These are phyloP conservation scores for Suhomyces canberraensis DNA, from an alignment of 805 yeast species.

Conservation along the genomic window DNA sequence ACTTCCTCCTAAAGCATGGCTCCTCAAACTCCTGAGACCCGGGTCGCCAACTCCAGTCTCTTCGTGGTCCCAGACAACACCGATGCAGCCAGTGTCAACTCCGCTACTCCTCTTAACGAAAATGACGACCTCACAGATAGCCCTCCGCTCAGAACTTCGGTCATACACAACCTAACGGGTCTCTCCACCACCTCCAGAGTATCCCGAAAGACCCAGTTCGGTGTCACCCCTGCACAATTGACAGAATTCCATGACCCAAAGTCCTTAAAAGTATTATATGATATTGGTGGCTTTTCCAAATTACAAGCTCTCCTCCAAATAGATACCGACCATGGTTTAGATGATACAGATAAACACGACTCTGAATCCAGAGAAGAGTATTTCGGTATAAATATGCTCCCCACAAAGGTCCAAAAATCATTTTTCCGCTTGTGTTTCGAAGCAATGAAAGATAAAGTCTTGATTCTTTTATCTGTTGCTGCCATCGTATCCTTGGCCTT, in stretches of 20 bases:
- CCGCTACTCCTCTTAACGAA: slow-evolving; percentile 11
- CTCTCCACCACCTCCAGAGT: slow-evolving; percentile 1
- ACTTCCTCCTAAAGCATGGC: too few relatives aligned
- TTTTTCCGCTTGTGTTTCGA: slow-evolving; percentile 68
- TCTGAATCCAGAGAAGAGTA: slow-evolving; percentile 34
- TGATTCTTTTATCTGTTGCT: slow-evolving; percentile 78
- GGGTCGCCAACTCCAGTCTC: slow-evolving; percentile 4
- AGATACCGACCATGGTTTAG: slow-evolving; percentile 40
- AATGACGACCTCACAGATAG: background rate
- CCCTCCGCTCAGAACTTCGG: background rate
- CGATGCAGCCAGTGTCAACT: slow-evolving; percentile 12
- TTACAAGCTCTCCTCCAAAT: slow-evolving; percentile 34
- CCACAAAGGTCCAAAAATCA: slow-evolving; percentile 66
- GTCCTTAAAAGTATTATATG: slow-evolving; percentile 41
- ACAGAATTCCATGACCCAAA: slow-evolving; percentile 61
- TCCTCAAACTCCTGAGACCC: slow-evolving; percentile 2
- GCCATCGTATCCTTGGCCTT: slow-evolving; percentile 86
- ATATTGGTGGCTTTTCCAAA: slow-evolving; percentile 45
- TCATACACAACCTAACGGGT: slow-evolving; percentile 4
- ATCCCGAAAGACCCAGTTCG: slow-evolving; percentile 2
- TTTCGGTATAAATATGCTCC: slow-evolving; percentile 72
- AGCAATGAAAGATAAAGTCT: slow-evolving; percentile 87
- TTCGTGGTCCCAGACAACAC: background rate
- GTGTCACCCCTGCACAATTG: slow-evolving; percentile 29
- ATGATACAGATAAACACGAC: slow-evolving; percentile 29